Conservation (phyloP, 495 filamentous ascomycete genomes). For the Penicillium atrosanguineum region DNA sequence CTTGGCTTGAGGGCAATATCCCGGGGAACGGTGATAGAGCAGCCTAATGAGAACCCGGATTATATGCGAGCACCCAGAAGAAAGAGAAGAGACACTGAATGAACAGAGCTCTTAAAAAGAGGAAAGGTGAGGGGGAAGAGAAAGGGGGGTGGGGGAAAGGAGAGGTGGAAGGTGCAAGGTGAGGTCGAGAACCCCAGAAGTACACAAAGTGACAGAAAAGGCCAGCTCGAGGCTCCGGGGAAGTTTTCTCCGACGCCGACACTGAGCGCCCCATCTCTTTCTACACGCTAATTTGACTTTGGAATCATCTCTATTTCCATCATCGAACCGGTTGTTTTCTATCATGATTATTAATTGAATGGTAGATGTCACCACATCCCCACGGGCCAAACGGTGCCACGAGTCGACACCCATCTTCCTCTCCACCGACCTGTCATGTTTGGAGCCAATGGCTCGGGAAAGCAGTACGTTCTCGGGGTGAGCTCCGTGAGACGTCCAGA, state of each 20-base stretch:
- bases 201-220: constrained; percentile 31
- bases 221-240: constrained; percentile 34
- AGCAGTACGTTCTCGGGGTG: not conserved
- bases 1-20: constrained; percentile 12
- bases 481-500: not conserved
- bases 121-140: constrained; percentile 8
- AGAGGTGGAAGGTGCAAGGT: constrained; percentile 15
- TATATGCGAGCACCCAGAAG: constrained; percentile 9
- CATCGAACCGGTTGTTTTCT: not conserved
- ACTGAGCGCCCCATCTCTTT: not conserved
- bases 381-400: not conserved
- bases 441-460: not conserved
- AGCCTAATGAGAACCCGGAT: not conserved
- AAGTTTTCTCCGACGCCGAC: constrained; percentile 30
- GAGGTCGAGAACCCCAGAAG: constrained; percentile 36
- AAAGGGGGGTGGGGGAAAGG: constrained; percentile 14
- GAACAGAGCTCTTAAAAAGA: constrained; percentile 11
- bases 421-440: not conserved
- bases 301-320: not conserved
- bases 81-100: constrained; percentile 17
- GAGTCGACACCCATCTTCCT: not conserved
- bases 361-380: not conserved
- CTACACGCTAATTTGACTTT: not conserved
- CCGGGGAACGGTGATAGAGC: constrained; percentile 5
- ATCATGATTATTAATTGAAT: not conserved